Percentiles rank a stretch among this genome's conserved stretches.
Conservation (phyloP, 73 alveolate genomes). For the Paramecium pentaurelia region DNA sequence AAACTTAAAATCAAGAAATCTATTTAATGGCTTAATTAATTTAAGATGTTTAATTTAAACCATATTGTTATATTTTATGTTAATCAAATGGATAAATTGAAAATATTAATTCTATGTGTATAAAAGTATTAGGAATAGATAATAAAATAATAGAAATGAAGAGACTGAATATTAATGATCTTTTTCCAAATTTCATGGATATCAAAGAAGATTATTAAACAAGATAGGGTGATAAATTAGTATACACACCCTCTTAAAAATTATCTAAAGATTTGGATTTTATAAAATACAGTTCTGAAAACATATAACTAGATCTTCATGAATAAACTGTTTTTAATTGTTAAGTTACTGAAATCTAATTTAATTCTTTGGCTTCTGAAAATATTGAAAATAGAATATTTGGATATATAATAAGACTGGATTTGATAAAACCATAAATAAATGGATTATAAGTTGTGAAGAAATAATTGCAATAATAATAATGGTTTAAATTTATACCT, state of each 20-base stretch:
- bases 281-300: not conserved
- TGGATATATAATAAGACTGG: not conserved
- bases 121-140: not conserved
- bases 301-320: not conserved
- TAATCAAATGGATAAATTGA: not conserved
- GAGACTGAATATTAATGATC: not conserved
- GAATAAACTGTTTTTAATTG: not conserved
- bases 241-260: not conserved
- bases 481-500: not conserved
- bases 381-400: not conserved
- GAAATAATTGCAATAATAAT: not conserved
- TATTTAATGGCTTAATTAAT: not conserved
- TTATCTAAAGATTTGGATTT: not conserved
- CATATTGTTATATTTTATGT: not conserved
- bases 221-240: not conserved
- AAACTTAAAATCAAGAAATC: conserved; percentile 6
- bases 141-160: not conserved
- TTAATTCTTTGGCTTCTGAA: not conserved
- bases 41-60: not conserved
- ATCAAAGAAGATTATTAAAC: not conserved
- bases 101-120: conserved; percentile 20
- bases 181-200: conserved; percentile 13
- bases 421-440: not conserved
- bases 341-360: not conserved
- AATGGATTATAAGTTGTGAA: not conserved